Evolutionary conservation across 2,329 filamentous ascomycete genomes (phyloP).

Genomic region (Epichloe aotearoae): DNA sequence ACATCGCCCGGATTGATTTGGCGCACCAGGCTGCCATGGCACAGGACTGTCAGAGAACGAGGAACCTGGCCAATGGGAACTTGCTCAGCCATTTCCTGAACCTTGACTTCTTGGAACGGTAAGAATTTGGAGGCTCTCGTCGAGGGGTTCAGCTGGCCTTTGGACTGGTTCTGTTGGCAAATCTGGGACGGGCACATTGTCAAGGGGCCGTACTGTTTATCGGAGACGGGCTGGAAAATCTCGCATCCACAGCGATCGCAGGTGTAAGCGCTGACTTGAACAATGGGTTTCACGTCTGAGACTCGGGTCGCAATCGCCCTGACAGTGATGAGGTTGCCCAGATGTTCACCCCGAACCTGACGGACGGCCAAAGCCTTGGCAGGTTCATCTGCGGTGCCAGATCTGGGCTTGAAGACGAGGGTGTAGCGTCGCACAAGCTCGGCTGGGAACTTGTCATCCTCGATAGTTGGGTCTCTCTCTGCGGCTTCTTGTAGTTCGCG

Average conservation of each 20-base stretch:
- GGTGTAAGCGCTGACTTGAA: constrained; percentile 96
- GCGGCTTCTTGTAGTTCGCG: constrained; percentile 57
- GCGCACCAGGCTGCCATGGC: constrained; percentile 73
- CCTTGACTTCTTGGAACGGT: constrained; percentile 96
- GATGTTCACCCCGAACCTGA: constrained; percentile 81
- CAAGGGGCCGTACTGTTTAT: constrained; percentile 82
- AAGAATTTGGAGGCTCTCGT: constrained; percentile 95
- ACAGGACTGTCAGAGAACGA: constrained; percentile 76
- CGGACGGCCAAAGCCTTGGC: constrained; percentile 70
- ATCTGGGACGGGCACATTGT: constrained; percentile 80
- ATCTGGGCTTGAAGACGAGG: constrained; percentile 86
- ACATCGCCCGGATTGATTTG: constrained; percentile 89
- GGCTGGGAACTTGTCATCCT: constrained; percentile 73
- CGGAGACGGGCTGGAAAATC: constrained; percentile 89
- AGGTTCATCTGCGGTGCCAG: constrained; percentile 52
- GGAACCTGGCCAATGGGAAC: constrained; percentile 97
- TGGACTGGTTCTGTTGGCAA: constrained; percentile 80
- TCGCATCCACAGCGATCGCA: constrained; percentile 94
- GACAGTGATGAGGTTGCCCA: constrained; percentile 86
- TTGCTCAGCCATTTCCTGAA: constrained; percentile 98
- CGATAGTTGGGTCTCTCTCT: constrained; percentile 50
- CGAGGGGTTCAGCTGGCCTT: constrained; percentile 85
- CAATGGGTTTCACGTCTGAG: constrained; percentile 92
- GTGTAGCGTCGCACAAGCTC: constrained; percentile 90
- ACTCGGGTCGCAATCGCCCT: constrained; percentile 90